These are phyloP conservation scores for Neobulgaria alba DNA, from an alignment of 2,329 filamentous ascomycete genomes.

Conservation along the genomic window DNA sequence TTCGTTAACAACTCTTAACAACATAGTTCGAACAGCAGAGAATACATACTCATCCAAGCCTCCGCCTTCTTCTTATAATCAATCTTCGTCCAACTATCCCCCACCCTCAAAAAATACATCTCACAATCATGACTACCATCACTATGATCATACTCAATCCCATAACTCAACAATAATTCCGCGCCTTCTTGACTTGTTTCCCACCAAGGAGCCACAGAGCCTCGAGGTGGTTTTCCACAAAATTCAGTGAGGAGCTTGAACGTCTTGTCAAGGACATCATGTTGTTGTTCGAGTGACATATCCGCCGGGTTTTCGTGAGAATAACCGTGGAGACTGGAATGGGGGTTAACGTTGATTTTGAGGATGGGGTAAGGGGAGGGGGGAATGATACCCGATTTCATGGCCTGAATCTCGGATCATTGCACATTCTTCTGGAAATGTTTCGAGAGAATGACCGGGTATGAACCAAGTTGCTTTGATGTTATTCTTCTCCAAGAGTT, in stretches of 20 bases:
- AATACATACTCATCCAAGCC: constrained; percentile 63
- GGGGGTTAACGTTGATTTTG: too few relatives aligned
- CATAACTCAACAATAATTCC: constrained; percentile 55
- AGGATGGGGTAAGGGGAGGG: too few relatives aligned
- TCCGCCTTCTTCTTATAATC: constrained; percentile 54
- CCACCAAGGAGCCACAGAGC: constrained; percentile 70
- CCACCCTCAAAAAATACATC: constrained; percentile 54
- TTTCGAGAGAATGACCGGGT: constrained; percentile 54
- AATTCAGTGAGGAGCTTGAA: constrained; percentile 64
- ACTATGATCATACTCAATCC: constrained; percentile 61
- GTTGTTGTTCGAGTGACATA: constrained; percentile 69
- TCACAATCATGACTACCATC: constrained; percentile 59
- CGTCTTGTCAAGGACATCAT: constrained; percentile 66
- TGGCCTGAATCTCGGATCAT: constrained; percentile 55
- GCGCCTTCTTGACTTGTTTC: constrained; percentile 61
- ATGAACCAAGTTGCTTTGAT: constrained; percentile 64
- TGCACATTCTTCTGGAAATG: constrained; percentile 56
- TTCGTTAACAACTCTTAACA: too few relatives aligned
- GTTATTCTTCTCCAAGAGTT: constrained; percentile 62
- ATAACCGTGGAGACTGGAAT: constrained; percentile 1
- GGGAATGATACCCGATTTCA: constrained; percentile 53
- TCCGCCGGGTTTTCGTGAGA: constrained; percentile 29
- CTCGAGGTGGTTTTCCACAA: constrained; percentile 61
- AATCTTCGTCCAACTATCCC: constrained; percentile 60
- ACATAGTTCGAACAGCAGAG: too few relatives aligned